Base-by-base conservation (phyloP, 2,329 filamentous ascomycete genomes). In the Talaromyces sp. region DNA sequence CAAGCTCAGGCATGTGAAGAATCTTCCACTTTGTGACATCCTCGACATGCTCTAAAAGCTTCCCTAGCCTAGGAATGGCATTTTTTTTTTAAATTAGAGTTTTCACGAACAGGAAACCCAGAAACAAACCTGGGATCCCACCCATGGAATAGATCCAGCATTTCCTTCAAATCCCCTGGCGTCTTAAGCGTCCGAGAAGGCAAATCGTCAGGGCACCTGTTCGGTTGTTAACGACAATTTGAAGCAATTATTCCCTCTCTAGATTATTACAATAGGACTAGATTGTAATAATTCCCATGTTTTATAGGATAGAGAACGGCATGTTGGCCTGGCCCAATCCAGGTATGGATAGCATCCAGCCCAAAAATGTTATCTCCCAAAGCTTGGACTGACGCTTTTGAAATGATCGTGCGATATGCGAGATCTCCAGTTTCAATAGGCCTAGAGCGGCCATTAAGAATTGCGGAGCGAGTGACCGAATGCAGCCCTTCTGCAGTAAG, bases 341-440 rank as follows among this genome's bases (percentile, higher is more conserved):
- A 43, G n/a, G 41, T 43, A 19, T 43, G 41, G 16, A 43, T 43
- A 19, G 41, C 41, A 10, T 43, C 16, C 41, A 43, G 41, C 41
- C 16, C 41, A 9, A 43, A 8, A 19, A 43, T 19, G 3, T n/a
- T 19, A 19, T 43, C 41, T 19, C n/a, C 41, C 16, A 43, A 43
- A 43, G 41, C 41, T 43, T 43, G 41, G 41, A 43, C 41, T 43
- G 41, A 43, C 7, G 41, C 41, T 43, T 43, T 43, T 43, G 87
- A 78, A 10, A 85, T 80, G 0, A 84, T 70, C 0, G 78, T 73
- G 1, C 89, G 80, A 70, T 89, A 90, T 0, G 88, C 89, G 10
- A 90, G 73, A 71, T 91, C 88, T 0, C 88, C 88, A 0, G 87
- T 90, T 0, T 86, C 83, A 6, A 83, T 72, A 0, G 87, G 86